These are phyloP conservation scores for Vanrija pseudolonga DNA, from an alignment of 1,284 basidiomycete species.

Conservation along the genomic window DNA sequence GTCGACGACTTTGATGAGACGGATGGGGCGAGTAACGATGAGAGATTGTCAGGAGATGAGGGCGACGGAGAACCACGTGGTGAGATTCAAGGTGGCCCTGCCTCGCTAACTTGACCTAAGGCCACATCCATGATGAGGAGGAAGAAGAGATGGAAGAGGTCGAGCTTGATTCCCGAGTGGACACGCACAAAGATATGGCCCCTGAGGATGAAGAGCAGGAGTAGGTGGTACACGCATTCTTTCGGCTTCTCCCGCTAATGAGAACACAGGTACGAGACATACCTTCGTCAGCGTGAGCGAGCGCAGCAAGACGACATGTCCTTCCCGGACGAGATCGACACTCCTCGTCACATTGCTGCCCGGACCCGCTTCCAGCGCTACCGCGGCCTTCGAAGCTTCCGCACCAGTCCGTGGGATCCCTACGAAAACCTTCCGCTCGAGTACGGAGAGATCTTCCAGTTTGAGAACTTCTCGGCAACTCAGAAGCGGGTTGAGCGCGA, in stretches of 20 bases:
- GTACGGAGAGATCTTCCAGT: constrained; percentile 94
- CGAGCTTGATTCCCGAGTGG: constrained; percentile 49
- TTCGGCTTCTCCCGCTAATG: not conserved
- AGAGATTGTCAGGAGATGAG: constrained; percentile 23
- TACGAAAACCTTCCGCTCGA: constrained; percentile 94
- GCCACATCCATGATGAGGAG: constrained; percentile 39
- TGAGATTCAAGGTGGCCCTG: constrained; percentile 4
- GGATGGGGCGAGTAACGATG: constrained; percentile 36
- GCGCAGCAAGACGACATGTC: constrained; percentile 69
- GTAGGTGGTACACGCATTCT: constrained; percentile 52
- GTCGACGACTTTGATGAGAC: constrained; percentile 55
- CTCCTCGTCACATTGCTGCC: constrained; percentile 82
- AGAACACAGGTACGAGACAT: constrained; percentile 59
- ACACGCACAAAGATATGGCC: constrained; percentile 53
- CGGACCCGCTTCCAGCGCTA: constrained; percentile 86
- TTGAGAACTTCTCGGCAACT: constrained; percentile 89
- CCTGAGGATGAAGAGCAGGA: constrained; percentile 77
- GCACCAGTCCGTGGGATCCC: constrained; percentile 95
- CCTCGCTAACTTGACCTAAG: not conserved
- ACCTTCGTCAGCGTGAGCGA: constrained; percentile 58
- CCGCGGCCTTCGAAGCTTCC: constrained; percentile 84
- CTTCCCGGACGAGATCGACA: constrained; percentile 98
- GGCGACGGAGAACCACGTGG: constrained; percentile 42
- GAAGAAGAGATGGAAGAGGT: constrained; percentile 67
- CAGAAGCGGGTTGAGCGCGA: constrained; percentile 68